A percentile compares a stretch with the other conserved stretches of the same genome.
Evolutionary conservation across 345 rosid genomes (phyloP).

Genomic region (Gossypium rotundifolium): DNA sequence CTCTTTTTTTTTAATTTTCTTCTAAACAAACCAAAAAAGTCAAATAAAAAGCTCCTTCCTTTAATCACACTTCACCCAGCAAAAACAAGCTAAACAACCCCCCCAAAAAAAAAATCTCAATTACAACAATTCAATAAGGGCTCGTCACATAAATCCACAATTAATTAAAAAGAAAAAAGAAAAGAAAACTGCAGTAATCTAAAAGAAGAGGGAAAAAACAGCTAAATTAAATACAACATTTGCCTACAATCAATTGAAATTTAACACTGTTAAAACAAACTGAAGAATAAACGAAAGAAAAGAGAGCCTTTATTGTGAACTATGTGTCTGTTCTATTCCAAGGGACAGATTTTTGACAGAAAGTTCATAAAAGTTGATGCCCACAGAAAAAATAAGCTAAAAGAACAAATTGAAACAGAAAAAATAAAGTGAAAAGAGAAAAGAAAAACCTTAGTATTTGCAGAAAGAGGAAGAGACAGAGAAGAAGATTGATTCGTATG

Average conservation of each 20-base stretch:
- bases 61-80: neutral
- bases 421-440: neutral
- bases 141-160: neutral
- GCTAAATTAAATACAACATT: neutral
- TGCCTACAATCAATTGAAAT: neutral
- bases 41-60: neutral
- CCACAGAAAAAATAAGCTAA: neutral
- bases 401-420: neutral
- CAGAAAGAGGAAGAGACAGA: neutral
- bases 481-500: neutral
- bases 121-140: neutral
- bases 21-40: neutral
- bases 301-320: neutral
- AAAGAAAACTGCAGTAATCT: neutral
- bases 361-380: neutral
- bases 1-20: neutral
- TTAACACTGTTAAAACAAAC: neutral
- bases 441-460: neutral
- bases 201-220: neutral
- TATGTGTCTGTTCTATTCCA: neutral
- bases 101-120: neutral
- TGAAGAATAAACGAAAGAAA: neutral
- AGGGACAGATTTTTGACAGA: neutral
- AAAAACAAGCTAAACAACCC: neutral
- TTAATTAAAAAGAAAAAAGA: neutral